phyloP scores from a whole-genome alignment of 2,329 filamentous ascomycete species.

The Cladophialophora chaetospira region DNA sequence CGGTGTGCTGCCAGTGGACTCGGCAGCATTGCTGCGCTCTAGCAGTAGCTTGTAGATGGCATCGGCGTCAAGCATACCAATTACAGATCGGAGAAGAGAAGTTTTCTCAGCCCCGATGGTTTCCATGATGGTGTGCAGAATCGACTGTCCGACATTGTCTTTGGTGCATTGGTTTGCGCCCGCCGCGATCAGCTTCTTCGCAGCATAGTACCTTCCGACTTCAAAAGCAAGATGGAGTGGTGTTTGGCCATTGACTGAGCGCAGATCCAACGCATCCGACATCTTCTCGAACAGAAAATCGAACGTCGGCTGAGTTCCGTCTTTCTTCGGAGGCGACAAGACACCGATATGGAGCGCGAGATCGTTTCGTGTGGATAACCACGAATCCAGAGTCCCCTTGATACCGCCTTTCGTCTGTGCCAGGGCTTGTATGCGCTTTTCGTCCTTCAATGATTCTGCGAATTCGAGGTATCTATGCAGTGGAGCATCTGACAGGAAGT shows the following conservation, averaged over 20 bases:
- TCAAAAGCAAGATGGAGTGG: slow-evolving; percentile 69
- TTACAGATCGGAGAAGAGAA: slow-evolving; percentile 56
- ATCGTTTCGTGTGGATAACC: slow-evolving; percentile 53
- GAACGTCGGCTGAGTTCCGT: slow-evolving; percentile 58
- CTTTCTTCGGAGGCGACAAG: slow-evolving; percentile 43
- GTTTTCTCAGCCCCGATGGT: slow-evolving; percentile 38
- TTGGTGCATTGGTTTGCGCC: slow-evolving; percentile 70
- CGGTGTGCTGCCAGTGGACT: slow-evolving; percentile 61
- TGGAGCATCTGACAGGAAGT: slow-evolving; percentile 73
- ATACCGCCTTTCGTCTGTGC: slow-evolving; percentile 63
- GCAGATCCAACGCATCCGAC: slow-evolving; percentile 65
- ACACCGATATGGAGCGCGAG: slow-evolving; percentile 69
- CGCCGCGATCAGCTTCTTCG: slow-evolving; percentile 63
- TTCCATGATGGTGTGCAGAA: slow-evolving; percentile 62
- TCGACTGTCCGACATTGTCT: slow-evolving; percentile 64
- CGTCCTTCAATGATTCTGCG: slow-evolving; percentile 60
- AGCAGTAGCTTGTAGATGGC: slow-evolving; percentile 41
- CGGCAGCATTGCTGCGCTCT: slow-evolving; percentile 50
- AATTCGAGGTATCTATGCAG: slow-evolving; percentile 70
- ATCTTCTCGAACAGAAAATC: slow-evolving; percentile 65
- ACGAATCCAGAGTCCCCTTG: slow-evolving; percentile 60
- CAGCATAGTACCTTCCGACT: slow-evolving; percentile 56
- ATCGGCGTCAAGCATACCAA: slow-evolving; percentile 63
- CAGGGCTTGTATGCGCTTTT: slow-evolving; percentile 65
- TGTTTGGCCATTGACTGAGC: slow-evolving; percentile 55